Conservation (phyloP, 345 rosid genomes). For the Raphanus sativus region DNA sequence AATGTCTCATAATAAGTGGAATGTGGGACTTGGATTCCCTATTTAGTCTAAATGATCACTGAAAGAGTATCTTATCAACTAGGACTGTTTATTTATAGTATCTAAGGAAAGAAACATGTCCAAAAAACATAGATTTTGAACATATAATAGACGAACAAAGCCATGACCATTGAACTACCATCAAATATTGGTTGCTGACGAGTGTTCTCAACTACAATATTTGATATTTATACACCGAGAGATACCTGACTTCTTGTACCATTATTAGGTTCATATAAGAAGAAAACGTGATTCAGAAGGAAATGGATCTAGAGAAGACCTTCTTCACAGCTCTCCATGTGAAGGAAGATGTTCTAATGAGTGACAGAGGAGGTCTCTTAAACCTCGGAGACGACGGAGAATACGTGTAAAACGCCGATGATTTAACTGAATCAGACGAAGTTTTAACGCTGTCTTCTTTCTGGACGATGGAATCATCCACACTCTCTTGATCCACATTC, state of each 20-base stretch:
- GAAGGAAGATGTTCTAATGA: slow-evolving; percentile 54
- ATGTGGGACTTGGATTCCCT: too few relatives aligned
- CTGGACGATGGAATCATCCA: slow-evolving; percentile 7
- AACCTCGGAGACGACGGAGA: slow-evolving; percentile 23
- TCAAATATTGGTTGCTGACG: neutral
- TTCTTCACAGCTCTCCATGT: slow-evolving; percentile 62
- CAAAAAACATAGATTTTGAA: neutral
- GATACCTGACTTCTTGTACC: neutral
- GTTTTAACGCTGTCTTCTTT: slow-evolving; percentile 29
- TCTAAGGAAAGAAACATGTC: neutral
- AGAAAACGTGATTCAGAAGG: slow-evolving; percentile 45
- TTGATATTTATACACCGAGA: slow-evolving; percentile 2
- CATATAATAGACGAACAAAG: slow-evolving; percentile 4
- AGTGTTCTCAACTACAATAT: slow-evolving; percentile 7
- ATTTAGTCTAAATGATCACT: too few relatives aligned
- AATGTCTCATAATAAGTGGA: too few relatives aligned
- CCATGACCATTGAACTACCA: slow-evolving; percentile 7
- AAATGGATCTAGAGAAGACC: slow-evolving; percentile 63
- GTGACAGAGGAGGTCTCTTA: slow-evolving; percentile 40
- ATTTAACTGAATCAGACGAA: slow-evolving; percentile 11
- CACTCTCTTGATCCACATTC: slow-evolving; percentile 14
- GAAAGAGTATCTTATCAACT: neutral
- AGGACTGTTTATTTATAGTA: neutral
- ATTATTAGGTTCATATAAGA: neutral
- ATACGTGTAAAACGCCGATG: slow-evolving; percentile 18